phyloP scores from a whole-genome alignment of 1,284 basidiomycete species.

The Tilletiaria anomala region DNA sequence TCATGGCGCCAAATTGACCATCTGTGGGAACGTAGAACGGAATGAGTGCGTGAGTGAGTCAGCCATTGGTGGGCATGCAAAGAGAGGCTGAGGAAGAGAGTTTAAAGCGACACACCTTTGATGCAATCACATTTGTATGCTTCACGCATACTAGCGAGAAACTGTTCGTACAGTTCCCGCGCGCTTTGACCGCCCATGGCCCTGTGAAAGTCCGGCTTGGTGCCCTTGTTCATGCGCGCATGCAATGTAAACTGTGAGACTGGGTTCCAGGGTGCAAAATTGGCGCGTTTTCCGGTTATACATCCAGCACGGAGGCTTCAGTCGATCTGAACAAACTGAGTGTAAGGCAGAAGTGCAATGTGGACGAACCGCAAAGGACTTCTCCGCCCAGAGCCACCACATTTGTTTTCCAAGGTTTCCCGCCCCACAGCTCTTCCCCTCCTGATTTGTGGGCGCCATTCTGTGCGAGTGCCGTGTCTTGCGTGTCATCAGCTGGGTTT shows the following conservation, averaged over 20 bases:
- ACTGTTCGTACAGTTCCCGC: conserved; percentile 18
- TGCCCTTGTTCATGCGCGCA: conserved; percentile 29
- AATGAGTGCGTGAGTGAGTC: no score
- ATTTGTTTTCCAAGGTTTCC: conserved; percentile 24
- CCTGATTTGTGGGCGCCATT: conserved; percentile 6
- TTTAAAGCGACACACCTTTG: conserved; percentile 6
- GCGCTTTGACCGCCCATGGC: conserved; percentile 23
- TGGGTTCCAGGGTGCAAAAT: not conserved
- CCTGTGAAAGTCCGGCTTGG: conserved; percentile 34
- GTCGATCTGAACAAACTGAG: not conserved
- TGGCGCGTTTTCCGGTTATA: not conserved
- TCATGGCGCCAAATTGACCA: conserved; percentile 36
- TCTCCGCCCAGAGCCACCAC: conserved; percentile 30
- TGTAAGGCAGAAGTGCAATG: not conserved
- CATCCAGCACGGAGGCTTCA: not conserved
- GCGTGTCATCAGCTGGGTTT: not conserved
- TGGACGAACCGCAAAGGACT: conserved; percentile 20
- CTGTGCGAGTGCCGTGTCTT: not conserved
- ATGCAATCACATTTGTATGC: conserved; percentile 15
- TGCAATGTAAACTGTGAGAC: conserved; percentile 36
- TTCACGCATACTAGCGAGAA: conserved; percentile 17
- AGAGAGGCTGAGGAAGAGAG: not conserved
- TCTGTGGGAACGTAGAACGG: no score
- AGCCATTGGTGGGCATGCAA: no score
- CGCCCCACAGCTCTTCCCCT: conserved; percentile 21